Base-by-base conservation (phyloP, 495 filamentous ascomycete genomes). In the Podospora pseudocomata region DNA sequence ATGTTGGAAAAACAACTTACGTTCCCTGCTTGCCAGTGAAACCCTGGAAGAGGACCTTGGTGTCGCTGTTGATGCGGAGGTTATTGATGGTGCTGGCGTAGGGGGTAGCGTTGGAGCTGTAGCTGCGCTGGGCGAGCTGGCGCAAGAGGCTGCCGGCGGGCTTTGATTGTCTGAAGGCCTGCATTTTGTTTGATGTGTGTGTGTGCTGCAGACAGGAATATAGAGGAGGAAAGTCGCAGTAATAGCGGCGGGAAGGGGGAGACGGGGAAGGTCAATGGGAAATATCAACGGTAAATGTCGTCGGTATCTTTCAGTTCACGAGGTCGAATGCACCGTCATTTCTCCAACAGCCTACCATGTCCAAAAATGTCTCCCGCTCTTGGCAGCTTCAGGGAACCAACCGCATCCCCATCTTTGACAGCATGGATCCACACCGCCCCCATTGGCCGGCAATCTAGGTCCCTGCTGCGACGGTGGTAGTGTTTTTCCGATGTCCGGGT, bases 21-120 rank as follows among this genome's bases (percentile, higher is more conserved):
- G 92, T 94, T 92, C 95, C 94, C 85, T 99, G 95, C 84, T 91
- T 96, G 76, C 95, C 95, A 15, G 95, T 99, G 80, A 99, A 98
- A 65, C 95, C 95, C 83, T 99, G 95, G 85, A 87, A 99, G 73
- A 99, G 84, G 65, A 99, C 93, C 82, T 92, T 93, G 66, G 95
- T 99, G 64, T 97, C 88, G 76, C 81, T 80, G 79, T 91, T 97
- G 81, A 99, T 93, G 79, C 92, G 90, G 71, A 99, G 87, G 85
- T 97, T 97, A 72, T 90, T 84, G 79, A 91, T 88, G 57, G 96
- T 98, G 70, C 87, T 80, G 67, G 91, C 86, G 78, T 99, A 99
- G 65, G 85, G 84, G 63, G 87, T 85, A 61, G 83, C 84, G 66
- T 86, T 81, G 49, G 89, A 87, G 76, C 90, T 85, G 81, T 94